These are phyloP conservation scores for Monosporascus sp. DNA, from an alignment of 2,329 filamentous ascomycete genomes.

Conservation along the genomic window DNA sequence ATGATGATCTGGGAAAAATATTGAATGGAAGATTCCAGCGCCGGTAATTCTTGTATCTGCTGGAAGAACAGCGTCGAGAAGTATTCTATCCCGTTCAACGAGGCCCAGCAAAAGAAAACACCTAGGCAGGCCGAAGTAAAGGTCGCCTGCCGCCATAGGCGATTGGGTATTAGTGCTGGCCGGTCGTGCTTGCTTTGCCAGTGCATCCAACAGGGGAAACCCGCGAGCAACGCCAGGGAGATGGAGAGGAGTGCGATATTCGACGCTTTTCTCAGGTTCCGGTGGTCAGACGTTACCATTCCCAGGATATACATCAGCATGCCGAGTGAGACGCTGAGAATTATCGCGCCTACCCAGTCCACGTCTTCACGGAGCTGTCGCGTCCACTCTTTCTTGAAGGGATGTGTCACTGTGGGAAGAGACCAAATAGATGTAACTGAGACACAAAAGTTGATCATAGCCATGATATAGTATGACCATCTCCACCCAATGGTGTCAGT, in stretches of 20 bases:
- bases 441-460: slow-evolving; percentile 30
- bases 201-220: slow-evolving; percentile 40
- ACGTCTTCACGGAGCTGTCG: slow-evolving; percentile 33
- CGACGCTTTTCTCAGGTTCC: slow-evolving; percentile 29
- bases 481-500: slow-evolving; percentile 43
- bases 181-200: slow-evolving; percentile 3
- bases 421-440: slow-evolving; percentile 32
- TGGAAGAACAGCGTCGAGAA: slow-evolving; percentile 41
- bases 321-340: slow-evolving; percentile 40
- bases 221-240: slow-evolving; percentile 33
- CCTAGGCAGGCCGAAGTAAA: slow-evolving; percentile 48
- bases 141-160: slow-evolving; percentile 46
- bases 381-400: slow-evolving; percentile 22
- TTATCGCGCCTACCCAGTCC: slow-evolving; percentile 47
- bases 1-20: slow-evolving; percentile 40
- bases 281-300: slow-evolving; percentile 32
- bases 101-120: slow-evolving; percentile 36
- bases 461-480: slow-evolving; percentile 37
- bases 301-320: slow-evolving; percentile 48
- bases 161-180: slow-evolving; percentile 50
- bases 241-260: slow-evolving; percentile 37
- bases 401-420: slow-evolving; percentile 21
- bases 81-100: slow-evolving; percentile 38
- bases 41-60: slow-evolving; percentile 34
- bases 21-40: slow-evolving; percentile 35